phyloP scores from a whole-genome alignment of 345 rosid genomes.

The Aquilaria yunnanensis region DNA sequence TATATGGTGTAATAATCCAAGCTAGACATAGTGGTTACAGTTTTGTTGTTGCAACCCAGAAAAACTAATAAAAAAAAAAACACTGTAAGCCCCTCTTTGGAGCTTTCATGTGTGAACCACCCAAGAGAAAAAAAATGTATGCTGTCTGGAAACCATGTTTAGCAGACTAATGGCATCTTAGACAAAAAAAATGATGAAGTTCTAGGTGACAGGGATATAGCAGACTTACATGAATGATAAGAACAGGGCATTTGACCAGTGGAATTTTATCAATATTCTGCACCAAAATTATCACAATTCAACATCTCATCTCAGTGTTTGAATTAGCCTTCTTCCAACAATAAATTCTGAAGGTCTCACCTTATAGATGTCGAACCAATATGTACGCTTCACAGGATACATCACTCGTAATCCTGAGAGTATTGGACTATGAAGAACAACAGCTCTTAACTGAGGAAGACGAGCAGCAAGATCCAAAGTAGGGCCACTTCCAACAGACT shows the following conservation, averaged over 20 bases:
- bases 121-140: neutral
- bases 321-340: conserved; percentile 2
- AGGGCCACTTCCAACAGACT: conserved; percentile 99
- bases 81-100: neutral
- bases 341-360: conserved; percentile 25
- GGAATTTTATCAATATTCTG: conserved; percentile 98
- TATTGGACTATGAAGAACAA: conserved; percentile 94
- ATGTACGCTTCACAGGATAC: conserved; percentile 95
- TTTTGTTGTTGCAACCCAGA: too few species aligned
- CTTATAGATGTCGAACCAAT: conserved; percentile 99
- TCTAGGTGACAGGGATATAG: neutral
- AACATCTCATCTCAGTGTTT: too few species aligned
- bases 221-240: conserved; percentile 85
- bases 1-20: too few species aligned
- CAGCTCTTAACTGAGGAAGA: conserved; percentile 71
- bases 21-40: too few species aligned
- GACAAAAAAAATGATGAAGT: neutral
- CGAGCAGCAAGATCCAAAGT: conserved; percentile 88
- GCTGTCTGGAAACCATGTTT: too few species aligned
- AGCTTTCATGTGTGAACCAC: neutral
- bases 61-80: neutral
- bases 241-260: conserved; percentile 87
- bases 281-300: conserved; percentile 13
- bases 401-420: conserved; percentile 95
- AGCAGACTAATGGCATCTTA: too few species aligned